These are phyloP conservation scores for Biscutella laevigata DNA, from an alignment of 441 rosid species.

Conservation along the genomic window DNA sequence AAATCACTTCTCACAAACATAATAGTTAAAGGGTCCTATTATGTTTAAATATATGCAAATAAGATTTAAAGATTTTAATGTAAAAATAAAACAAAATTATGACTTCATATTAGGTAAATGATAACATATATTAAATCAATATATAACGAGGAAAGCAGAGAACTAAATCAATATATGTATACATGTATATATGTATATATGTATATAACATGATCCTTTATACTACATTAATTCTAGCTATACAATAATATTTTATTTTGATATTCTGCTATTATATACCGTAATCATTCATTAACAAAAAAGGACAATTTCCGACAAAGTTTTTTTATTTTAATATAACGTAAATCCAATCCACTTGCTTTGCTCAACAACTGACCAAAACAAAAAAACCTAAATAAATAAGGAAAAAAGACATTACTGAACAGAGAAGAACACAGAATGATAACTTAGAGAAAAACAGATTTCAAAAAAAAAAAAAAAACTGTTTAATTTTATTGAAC, in stretches of 20 bases:
- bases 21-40: too few relatives aligned
- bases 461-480: background rate
- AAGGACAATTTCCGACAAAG: background rate
- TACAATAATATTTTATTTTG: background rate
- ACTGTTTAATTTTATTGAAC: background rate
- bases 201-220: too few relatives aligned
- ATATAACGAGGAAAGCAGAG: too few relatives aligned
- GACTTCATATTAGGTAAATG: too few relatives aligned
- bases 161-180: too few relatives aligned
- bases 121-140: too few relatives aligned
- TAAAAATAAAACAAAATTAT: too few relatives aligned
- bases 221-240: too few relatives aligned
- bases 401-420: background rate
- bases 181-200: too few relatives aligned
- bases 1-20: too few relatives aligned
- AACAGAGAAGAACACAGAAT: slow-evolving; percentile 5
- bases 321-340: background rate
- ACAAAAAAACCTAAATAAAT: slow-evolving; percentile 5
- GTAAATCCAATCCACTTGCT: slow-evolving; percentile 12
- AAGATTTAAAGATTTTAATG: too few relatives aligned
- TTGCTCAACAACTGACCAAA: slow-evolving; percentile 11
- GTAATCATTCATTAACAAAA: background rate
- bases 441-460: background rate
- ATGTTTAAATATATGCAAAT: too few relatives aligned
- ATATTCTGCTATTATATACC: background rate